phyloP scores from a whole-genome alignment of 306 rosid species.

The Prinsepia uniflora region DNA sequence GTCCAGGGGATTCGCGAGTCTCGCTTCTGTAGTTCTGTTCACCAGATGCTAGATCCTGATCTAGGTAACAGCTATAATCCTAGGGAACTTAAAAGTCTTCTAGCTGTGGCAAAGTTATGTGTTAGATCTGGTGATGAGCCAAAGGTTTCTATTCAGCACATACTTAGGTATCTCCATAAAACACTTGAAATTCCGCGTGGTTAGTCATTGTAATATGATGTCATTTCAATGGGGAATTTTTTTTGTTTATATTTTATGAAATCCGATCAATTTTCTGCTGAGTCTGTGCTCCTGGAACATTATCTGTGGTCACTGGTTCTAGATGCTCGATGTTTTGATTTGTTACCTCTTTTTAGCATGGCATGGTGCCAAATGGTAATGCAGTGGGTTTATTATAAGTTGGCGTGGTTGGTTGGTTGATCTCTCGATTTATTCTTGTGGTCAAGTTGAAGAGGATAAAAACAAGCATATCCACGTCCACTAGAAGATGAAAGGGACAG shows the following conservation, averaged over 20 bases:
- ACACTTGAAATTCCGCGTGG: conserved; percentile 40
- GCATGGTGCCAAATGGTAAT: too few relatives aligned
- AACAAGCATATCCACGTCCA: neutral
- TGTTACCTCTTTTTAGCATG: too few relatives aligned
- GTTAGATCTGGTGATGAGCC: conserved; percentile 64
- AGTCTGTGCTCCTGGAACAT: neutral
- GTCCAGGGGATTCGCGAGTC: conserved; percentile 81
- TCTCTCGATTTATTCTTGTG: too few relatives aligned
- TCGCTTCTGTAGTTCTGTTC: conserved; percentile 56
- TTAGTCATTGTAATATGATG: conserved; percentile 10
- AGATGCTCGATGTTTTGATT: too few relatives aligned
- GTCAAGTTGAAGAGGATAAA: neutral
- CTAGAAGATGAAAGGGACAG: neutral
- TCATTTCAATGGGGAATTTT: neutral
- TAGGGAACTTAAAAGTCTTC: conserved; percentile 68
- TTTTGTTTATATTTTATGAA: neutral
- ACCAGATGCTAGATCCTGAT: conserved; percentile 92
- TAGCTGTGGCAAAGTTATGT: conserved; percentile 79
- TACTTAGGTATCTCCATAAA: conserved; percentile 67
- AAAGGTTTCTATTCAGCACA: conserved; percentile 60
- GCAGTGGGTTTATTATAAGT: too few relatives aligned
- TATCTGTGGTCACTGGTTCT: too few relatives aligned
- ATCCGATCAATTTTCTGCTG: conserved; percentile 6
- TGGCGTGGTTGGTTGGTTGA: too few relatives aligned
- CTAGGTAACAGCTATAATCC: conserved; percentile 65